Base-by-base conservation (phyloP, 352 stramenopile genomes). In the Phytophthora macrochlamydospora region DNA sequence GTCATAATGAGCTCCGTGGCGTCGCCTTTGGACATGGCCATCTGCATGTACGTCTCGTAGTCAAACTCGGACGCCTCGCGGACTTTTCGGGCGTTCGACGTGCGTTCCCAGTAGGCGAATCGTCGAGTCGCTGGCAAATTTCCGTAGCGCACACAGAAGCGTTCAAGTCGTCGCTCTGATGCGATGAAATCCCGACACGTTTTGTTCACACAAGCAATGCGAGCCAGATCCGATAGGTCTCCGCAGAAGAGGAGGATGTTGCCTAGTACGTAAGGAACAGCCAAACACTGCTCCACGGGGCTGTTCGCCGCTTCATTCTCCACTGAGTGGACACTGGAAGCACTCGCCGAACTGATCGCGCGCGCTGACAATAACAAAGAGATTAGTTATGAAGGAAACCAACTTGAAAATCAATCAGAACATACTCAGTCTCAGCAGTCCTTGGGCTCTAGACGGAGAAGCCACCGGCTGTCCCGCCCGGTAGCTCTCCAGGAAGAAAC, bases 111-210 rank as follows among this genome's bases (percentile, higher is more conserved):
- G 54, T 91, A 95, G 30, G 69, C 63, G n/a, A 92, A 83, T 35
- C 88, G 88, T 4, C 87, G 59, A 51, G 62, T 67, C 13, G 76
- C 56, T 4, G 83, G 68, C 24, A 94, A 70, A 2, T 83, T 73
- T n/a, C 86, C 86, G 46, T 92, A 93, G 11, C 88, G 86, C 8
- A 94, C 85, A 56, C 84, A 93, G 67, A 92, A 95, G n/a, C 83
- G 87, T 67, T 81, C 89, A n/a, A 95, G 43, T 7, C 75, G 74
- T 42, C 68, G 67, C 50, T 95, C 88, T 0, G 83, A 85, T 0
- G 69, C 65, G 32, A 93, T 83, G 64, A 93, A 93, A 12, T 78
- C 67, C 13, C 74, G 79, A 56, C 76, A 89, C 6, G 67, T 58
- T 54, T 62, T 62, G 63, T 92, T 94, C 48, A 95, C 77, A 14